Base-by-base conservation (phyloP, 345 rosid species). In the Triadica sebifera region DNA sequence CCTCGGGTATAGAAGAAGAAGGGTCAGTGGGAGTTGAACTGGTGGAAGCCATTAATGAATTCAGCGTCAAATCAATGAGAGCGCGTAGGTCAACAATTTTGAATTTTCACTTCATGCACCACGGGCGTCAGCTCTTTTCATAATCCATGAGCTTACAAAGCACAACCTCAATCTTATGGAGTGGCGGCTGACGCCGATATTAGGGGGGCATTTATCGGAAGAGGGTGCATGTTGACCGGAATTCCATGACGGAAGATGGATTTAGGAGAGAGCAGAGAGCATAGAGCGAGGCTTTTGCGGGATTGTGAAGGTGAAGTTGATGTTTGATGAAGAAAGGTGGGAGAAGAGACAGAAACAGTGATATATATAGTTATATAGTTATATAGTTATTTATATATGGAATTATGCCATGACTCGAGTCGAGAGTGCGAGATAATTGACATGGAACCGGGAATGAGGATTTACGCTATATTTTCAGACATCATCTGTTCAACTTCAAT, bases 21-120 rank as follows among this genome's bases (percentile, higher is more conserved):
- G 82, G 79, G 61, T 72, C 79, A 2, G 77, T 61, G 0, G 80
- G 79, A 3, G 83, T 67, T 47, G 80, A 76, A 43, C 80, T 72
- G 3, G 79, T 80, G 10, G 83, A 75, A 47, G 79, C 83, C 83
- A 80, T 80, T 19, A 29, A 39, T 17, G 59, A 22, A 24, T 12
- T 12, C 43, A 60, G 10, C 12, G 16, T 25, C 16, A 25, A 58
- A 16, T 24, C 38, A 24, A 16, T 15, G 13, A 12, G 29, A 0
- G 19, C n/a, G 13, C 24, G 13, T 24, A 22, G 15, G 5, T 17
- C 49, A 9, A 47, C 67, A 15, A 63, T 13, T 63, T 38, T 29
- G 34, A 29, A 29, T 29, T 29, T 61, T 50, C 65, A 37, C 4
- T 61, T 15, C 45, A 60, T 47, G 25, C 34, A 29, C 34, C 34